Evolutionary conservation across 805 yeast genomes (phyloP), one percentile per base, ranked within the genome.

Genomic region (Saccharomyces jurei): DNA sequence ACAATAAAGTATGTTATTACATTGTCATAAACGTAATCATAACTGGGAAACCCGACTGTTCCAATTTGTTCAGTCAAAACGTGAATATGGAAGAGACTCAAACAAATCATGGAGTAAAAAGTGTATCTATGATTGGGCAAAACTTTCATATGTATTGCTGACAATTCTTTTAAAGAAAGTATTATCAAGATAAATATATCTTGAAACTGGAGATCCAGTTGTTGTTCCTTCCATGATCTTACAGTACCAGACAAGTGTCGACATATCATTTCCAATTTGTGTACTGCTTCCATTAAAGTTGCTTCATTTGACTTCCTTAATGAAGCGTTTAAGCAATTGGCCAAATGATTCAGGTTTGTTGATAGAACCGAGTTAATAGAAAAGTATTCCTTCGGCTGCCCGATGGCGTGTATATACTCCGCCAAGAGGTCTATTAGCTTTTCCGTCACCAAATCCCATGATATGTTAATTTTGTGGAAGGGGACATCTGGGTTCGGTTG

Each of bases 31-130:
- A 66, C 60, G 30, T 58, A 60, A 41, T 63, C 65, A 49, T 67
- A 69, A 5, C 66, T 56, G 32, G 62, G 58, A 46, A 69, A 68
- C 1, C 68, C 71, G 3, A 50, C 49, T 0, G 56, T 52, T 1
- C 71, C 71, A 50, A 68, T 48, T 30, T 58, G 55, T 26, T 50
- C 49, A 10, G 57, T 41, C 25, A 36, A 17, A 17, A 36, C 44
- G 25, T 36, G 44, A 17, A 36, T 17, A 17, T 36, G 22, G 44
- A 36, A 36, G 17, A 36, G 44, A 17, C 44, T 36, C 9, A 36
- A 36, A 21, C 44, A 36, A 11, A 36, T 36, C 44, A 36, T 36
- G 13, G 25, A 36, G 10, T 36, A 36, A 6, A 36, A 36, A 17
- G 17, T 21, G 25, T 17, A 13, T 36, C 17, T 36, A 21, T 36